Percentiles rank a stretch among this genome's conserved stretches.
phyloP scores from a whole-genome alignment of 2,329 filamentous ascomycete genomes.

The Aspergillus sp. region DNA sequence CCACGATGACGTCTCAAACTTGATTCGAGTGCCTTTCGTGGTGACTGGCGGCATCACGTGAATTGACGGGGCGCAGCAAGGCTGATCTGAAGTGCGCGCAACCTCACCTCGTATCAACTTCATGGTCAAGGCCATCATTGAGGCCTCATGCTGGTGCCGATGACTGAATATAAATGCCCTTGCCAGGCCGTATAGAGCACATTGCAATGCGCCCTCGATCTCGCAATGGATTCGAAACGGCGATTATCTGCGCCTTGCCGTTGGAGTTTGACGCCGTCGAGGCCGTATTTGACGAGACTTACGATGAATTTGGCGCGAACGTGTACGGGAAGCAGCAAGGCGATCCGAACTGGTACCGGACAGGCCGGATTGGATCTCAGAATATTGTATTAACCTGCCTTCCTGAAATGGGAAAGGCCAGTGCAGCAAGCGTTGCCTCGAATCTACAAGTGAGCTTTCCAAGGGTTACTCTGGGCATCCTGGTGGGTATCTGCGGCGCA shows the following conservation, averaged over 20 bases:
- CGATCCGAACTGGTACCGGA: not conserved
- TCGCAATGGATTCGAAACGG: not conserved
- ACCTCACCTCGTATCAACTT: no score
- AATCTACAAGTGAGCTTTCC: not conserved
- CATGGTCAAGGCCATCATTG: no score
- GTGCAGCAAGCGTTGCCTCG: not conserved
- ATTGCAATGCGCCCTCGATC: not conserved
- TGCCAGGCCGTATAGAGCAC: no score
- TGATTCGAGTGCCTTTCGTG: no score
- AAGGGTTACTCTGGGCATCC: not conserved
- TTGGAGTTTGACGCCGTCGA: not conserved
- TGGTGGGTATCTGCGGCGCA: constrained; percentile 3
- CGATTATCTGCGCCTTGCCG: not conserved
- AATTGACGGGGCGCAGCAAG: no score
- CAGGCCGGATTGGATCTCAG: not conserved
- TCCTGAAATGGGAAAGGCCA: not conserved
- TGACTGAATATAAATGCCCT: no score
- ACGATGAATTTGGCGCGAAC: not conserved
- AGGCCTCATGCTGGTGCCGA: no score
- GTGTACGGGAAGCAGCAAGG: not conserved
- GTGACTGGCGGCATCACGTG: no score
- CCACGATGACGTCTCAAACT: no score
- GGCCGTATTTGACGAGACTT: not conserved
- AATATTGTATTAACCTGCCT: not conserved
- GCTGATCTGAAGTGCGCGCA: no score